phyloP scores from a whole-genome alignment of 2,329 filamentous ascomycete species.

The Sclerotinia borealis region DNA sequence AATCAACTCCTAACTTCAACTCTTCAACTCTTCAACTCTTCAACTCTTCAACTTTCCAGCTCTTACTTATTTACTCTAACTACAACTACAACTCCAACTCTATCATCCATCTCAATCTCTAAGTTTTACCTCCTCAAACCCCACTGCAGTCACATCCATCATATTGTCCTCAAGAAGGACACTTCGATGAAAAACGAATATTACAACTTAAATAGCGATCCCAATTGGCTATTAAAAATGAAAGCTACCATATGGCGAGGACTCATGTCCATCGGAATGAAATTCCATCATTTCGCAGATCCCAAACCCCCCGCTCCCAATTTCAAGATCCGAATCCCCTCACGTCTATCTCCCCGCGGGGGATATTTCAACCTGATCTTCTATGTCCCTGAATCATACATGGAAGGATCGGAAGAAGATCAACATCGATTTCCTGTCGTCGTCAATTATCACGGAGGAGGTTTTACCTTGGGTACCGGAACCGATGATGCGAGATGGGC shows the following conservation, averaged over 20 bases:
- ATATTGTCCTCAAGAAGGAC: background rate
- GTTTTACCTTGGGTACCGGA: constrained; percentile 57
- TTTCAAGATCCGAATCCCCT: constrained; percentile 32
- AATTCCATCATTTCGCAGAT: constrained; percentile 30
- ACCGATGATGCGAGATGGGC: constrained; percentile 60
- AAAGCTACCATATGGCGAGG: constrained; percentile 32
- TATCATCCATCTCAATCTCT: background rate
- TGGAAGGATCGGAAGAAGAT: constrained; percentile 23
- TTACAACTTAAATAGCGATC: background rate
- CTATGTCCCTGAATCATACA: constrained; percentile 38
- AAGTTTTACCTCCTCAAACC: too few species aligned
- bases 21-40: background rate
- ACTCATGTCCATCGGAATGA: constrained; percentile 33
- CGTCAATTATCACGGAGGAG: constrained; percentile 63
- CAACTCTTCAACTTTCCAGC: background rate
- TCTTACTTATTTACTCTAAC: too few species aligned
- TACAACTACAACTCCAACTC: background rate
- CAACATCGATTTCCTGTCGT: constrained; percentile 43
- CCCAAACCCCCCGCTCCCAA: constrained; percentile 29
- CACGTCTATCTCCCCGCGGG: constrained; percentile 24
- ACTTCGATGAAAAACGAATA: constrained; percentile 2
- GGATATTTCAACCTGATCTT: constrained; percentile 38
- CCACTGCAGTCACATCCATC: too few species aligned
- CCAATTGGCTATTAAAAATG: constrained; percentile 23
- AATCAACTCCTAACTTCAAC: background rate